Base-by-base conservation (phyloP, 345 rosid genomes). In the Dipteronia dyeriana region DNA sequence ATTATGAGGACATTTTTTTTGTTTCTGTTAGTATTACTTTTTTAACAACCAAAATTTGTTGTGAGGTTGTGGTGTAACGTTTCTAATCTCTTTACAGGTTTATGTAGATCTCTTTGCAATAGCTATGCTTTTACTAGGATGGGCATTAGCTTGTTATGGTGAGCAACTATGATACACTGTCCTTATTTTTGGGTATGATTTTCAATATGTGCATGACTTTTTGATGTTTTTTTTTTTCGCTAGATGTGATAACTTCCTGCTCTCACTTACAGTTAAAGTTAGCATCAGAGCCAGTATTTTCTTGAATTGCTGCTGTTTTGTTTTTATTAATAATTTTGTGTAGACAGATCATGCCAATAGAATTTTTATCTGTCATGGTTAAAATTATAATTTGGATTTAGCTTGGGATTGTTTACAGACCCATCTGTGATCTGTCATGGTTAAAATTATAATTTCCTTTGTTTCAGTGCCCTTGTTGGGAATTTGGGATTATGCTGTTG, bases 101-200 rank as follows among this genome's bases (percentile, higher is more conserved):
- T 90, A 88, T 81, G 78, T 82, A 66, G 82, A 83, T 78, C 53
- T 84, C 34, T 74, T 86, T 80, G 84, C 92, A n/a, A 51, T 75
- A 5, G 87, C 82, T 25, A 80, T 85, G 64, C 80, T 90, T 29
- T 20, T 83, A 39, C 78, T 88, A 68, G 94, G 94, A 71, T 87
- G 83, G 75, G 87, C 91, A 61, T 80, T 90, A 78, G 89, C 89
- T 70, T 86, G 83, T 71, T 90, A 90, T 60, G 94, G 92, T 88
- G 73, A 87, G 90, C 56, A 73, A 25, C 41, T 78, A 68, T 34
- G 31, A 71, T 26, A 23, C 61, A 49, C 60, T 2, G 4, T 26
- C 62, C 57, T 23, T 64, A 8, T 22, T 38, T 78, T 65, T 70
- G 29, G 56, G n/a, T 69, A 34, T 16, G 41, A 60, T 51, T 66